Percentiles rank a stretch among this genome's conserved stretches.
Conservation (phyloP, 2,329 filamentous ascomycete species). For the Westerdykella sp. region DNA sequence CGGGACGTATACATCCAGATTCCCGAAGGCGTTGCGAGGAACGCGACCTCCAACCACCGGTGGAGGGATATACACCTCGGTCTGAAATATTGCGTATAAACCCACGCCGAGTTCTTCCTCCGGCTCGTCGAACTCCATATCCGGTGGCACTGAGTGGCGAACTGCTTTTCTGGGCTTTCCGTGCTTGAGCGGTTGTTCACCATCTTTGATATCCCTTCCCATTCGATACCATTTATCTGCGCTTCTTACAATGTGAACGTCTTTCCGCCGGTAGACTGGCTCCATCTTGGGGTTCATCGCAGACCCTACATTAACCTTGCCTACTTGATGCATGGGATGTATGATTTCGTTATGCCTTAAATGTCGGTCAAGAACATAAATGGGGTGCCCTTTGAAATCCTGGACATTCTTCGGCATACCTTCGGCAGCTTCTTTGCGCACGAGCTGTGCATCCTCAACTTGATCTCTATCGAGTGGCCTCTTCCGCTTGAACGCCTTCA, state of each 20-base stretch:
- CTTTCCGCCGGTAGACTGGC: slow-evolving; percentile 71
- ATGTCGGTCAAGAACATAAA: slow-evolving; percentile 72
- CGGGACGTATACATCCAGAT: slow-evolving; percentile 58
- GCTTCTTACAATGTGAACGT: slow-evolving; percentile 72
- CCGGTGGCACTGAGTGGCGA: slow-evolving; percentile 20
- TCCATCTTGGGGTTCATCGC: slow-evolving; percentile 58
- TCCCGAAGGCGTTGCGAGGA: slow-evolving; percentile 56
- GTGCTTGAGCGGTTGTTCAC: slow-evolving; percentile 78
- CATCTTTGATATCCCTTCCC: slow-evolving; percentile 67
- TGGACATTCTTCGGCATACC: slow-evolving; percentile 76
- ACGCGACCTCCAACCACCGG: slow-evolving; percentile 68
- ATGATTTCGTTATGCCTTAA: slow-evolving; percentile 78
- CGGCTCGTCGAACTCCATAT: slow-evolving; percentile 29
- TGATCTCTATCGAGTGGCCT: slow-evolving; percentile 61
- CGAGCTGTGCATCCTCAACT: slow-evolving; percentile 73
- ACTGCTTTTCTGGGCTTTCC: slow-evolving; percentile 34
- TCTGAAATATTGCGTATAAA: slow-evolving; percentile 56
- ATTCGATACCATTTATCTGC: slow-evolving; percentile 87
- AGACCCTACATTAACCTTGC: slow-evolving; percentile 65
- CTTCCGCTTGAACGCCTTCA: slow-evolving; percentile 40
- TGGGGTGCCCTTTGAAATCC: slow-evolving; percentile 80
- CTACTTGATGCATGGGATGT: slow-evolving; percentile 62
- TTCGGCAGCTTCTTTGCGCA: slow-evolving; percentile 64
- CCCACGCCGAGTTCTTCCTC: slow-evolving; percentile 45
- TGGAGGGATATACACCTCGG: slow-evolving; percentile 67